Evolutionary conservation across 2,329 filamentous ascomycete species (phyloP).

Genomic region (Elsinoe ampelina): DNA sequence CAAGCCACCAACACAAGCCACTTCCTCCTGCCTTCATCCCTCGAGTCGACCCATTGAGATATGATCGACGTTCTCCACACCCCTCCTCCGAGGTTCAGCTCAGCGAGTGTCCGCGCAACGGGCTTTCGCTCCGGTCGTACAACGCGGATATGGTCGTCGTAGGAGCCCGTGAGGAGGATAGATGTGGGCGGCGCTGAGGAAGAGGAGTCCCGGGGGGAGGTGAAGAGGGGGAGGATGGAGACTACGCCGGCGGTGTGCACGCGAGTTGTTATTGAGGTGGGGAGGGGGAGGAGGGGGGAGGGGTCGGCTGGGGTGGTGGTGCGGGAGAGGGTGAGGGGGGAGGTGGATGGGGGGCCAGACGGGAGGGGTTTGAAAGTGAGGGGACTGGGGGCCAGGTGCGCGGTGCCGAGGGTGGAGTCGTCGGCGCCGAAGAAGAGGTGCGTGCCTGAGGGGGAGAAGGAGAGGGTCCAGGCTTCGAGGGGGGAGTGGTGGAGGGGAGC

Average conservation of each 20-base stretch:
- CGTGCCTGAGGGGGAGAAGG: constrained; percentile 36
- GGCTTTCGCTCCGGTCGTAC: constrained; percentile 37
- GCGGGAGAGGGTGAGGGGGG: constrained; percentile 19
- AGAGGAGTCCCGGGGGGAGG: constrained; percentile 32
- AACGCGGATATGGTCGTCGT: constrained; percentile 75
- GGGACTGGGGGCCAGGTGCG: background rate
- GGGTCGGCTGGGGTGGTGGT: constrained; percentile 50
- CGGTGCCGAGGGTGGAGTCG: constrained; percentile 49
- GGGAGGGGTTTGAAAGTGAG: background rate
- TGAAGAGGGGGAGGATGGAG: constrained; percentile 63
- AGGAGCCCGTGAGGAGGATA: constrained; percentile 75
- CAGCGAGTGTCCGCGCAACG: constrained; percentile 48
- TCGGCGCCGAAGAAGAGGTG: constrained; percentile 64
- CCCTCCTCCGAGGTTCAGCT: constrained; percentile 62
- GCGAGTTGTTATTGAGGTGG: constrained; percentile 26
- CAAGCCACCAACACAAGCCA: constrained; percentile 69
- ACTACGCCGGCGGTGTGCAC: constrained; percentile 79
- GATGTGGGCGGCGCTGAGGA: background rate
- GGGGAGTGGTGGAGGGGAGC: background rate
- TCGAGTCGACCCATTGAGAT: constrained; percentile 16
- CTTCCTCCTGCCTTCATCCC: constrained; percentile 16
- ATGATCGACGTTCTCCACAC: constrained; percentile 78
- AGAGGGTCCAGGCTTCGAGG: constrained; percentile 67
- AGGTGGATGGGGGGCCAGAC: constrained; percentile 23
- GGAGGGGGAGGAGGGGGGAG: constrained; percentile 38